These are phyloP conservation scores for Lagenidium sp. DNA, from an alignment of 352 stramenopile genomes.

Conservation along the genomic window DNA sequence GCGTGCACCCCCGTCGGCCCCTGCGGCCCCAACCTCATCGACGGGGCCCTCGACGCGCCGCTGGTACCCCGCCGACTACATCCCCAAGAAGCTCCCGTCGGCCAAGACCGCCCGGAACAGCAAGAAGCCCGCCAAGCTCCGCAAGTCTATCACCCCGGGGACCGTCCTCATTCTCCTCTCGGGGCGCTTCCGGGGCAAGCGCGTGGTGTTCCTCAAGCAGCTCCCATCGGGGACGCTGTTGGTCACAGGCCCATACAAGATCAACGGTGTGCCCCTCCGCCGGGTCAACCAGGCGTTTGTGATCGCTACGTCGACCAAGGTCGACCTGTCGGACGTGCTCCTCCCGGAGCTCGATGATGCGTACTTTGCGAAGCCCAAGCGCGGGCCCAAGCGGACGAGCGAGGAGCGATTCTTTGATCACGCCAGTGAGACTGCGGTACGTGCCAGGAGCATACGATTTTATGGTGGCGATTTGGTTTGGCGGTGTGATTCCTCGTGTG, in stretches of 20 bases:
- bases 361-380: conserved; percentile 90
- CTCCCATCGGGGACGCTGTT: conserved; percentile 93
- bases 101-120: conserved; percentile 65
- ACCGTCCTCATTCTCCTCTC: conserved; percentile 97
- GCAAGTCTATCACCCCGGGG: conserved; percentile 93
- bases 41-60: conserved; percentile 18
- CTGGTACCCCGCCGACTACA: conserved; percentile 57
- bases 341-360: conserved; percentile 88
- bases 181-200: conserved; percentile 96
- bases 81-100: conserved; percentile 49
- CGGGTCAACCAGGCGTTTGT: conserved; percentile 97
- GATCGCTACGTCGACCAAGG: conserved; percentile 96
- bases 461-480: too few relatives aligned
- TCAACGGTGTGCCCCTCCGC: conserved; percentile 95
- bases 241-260: conserved; percentile 94
- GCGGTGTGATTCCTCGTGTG: too few relatives aligned
- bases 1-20: too few relatives aligned
- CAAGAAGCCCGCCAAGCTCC: conserved; percentile 89
- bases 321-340: conserved; percentile 90
- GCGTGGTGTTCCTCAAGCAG: conserved; percentile 97
- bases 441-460: too few relatives aligned
- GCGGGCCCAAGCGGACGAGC: conserved; percentile 59
- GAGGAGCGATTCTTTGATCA: conserved; percentile 89
- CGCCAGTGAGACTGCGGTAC: too few relatives aligned
- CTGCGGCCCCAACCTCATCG: conserved; percentile 2